Evolutionary conservation across 148 eudicot genomes (phyloP).

Genomic region (Dianthus caryophyllus): DNA sequence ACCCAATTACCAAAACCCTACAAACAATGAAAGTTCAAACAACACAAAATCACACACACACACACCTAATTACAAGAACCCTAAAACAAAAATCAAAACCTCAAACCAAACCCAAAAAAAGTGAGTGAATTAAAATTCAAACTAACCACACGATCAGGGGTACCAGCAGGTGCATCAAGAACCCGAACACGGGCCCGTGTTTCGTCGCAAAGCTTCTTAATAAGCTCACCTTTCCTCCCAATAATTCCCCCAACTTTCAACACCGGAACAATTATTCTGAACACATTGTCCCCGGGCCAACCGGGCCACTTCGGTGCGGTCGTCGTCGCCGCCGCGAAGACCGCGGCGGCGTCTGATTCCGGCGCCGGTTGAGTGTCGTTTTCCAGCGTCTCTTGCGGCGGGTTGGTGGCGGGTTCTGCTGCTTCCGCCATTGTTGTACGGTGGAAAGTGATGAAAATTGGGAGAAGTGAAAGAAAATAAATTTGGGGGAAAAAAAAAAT

Average conservation of each 20-base stretch:
- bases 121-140: background rate
- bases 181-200: slow-evolving; percentile 61
- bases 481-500: too few species aligned
- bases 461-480: too few species aligned
- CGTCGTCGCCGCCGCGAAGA: slow-evolving; percentile 7
- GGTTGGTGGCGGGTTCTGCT: background rate
- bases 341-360: background rate
- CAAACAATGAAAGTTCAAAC: too few species aligned
- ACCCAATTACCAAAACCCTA: too few species aligned
- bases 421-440: background rate
- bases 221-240: slow-evolving; percentile 69
- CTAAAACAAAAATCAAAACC: background rate
- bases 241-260: slow-evolving; percentile 68
- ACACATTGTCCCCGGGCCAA: slow-evolving; percentile 74
- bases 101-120: background rate
- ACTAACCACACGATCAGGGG: slow-evolving; percentile 38
- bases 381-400: background rate
- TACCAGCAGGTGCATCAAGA: slow-evolving; percentile 44
- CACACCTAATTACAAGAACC: background rate
- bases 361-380: background rate
- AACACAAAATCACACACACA: background rate
- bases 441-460: too few species aligned
- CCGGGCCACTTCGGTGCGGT: slow-evolving; percentile 55
- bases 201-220: slow-evolving; percentile 64
- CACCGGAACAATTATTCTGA: slow-evolving; percentile 56